Base-by-base conservation (phyloP, 1,139 yeast genomes). In the Suhomyces atakaporum region DNA sequence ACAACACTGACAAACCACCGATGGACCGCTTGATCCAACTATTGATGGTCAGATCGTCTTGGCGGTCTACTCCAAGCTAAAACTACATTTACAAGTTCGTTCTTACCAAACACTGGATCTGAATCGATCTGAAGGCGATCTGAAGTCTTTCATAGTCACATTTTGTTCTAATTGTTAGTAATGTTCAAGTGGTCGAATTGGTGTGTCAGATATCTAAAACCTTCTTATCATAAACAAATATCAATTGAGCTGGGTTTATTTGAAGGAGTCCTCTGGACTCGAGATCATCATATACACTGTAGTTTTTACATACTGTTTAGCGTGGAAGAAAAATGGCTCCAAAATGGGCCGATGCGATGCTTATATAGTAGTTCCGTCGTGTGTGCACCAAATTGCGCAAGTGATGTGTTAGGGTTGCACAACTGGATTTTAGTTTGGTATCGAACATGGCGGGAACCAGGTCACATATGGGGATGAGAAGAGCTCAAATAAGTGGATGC, bases 171-270 rank as follows among this genome's bases (percentile, higher is more conserved):
- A 16, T 15, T 21, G 45, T 42, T 41, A 41, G 44, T 42, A 29
- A n/a, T 29, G 30, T 30, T 27, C 29, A 13, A 7, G 7, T 16
- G n/a, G n/a, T n/a, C n/a, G n/a, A n/a, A 14, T 20, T 20, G 9
- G 30, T 25, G 33, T 22, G 33, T 66, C 71, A 65, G 73, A 59
- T 62, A 61, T 52, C 58, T 56, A 51, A 48, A 50, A 47, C 52
- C 54, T 57, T 69, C 65, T 67, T 70, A 65, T 69, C 75, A 70
- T 63, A 66, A 66, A 68, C 74, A 66, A 68, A 60, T 62, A 68
- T 70, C 75, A 70, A 70, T 63, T 70, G 76, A 70, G 75, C 75
- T 70, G 75, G 75, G 76, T 70, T 70, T 54, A 54, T 50, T 38
- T 53, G 53, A 46, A 58, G 59, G 71, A 66, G 72, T 62, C 71